phyloP scores from a whole-genome alignment of 441 rosid species.

The Corymbia citriodora region DNA sequence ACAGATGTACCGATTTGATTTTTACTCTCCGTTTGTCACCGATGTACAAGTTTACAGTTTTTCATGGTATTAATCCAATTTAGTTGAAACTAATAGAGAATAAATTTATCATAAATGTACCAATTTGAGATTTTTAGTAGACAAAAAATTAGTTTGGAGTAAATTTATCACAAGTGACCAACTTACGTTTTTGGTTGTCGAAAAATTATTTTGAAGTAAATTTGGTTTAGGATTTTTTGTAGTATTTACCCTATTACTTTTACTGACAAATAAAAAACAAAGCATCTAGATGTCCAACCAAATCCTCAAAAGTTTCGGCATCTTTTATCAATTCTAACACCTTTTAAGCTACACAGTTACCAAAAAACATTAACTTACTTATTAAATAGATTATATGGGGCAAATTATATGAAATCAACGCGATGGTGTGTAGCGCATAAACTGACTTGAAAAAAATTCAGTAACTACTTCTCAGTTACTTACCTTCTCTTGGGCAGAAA shows the following conservation, averaged over 20 bases:
- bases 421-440: neutral
- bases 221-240: fast-evolving
- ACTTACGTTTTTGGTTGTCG: too few relatives aligned
- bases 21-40: fast-evolving
- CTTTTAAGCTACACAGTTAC: neutral
- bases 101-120: too few relatives aligned
- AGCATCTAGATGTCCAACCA: neutral
- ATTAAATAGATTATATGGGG: neutral
- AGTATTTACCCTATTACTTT: neutral
- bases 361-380: neutral
- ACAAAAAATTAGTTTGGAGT: too few relatives aligned
- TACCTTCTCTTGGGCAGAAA: neutral
- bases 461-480: neutral
- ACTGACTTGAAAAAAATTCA: neutral
- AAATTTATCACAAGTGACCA: fast-evolving
- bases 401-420: neutral
- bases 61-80: neutral
- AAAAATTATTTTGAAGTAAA: too few relatives aligned
- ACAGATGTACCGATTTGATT: fast-evolving
- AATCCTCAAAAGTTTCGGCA: too few relatives aligned
- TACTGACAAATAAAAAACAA: neutral
- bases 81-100: too few relatives aligned
- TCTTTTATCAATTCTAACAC: neutral
- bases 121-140: too few relatives aligned
- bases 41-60: too few relatives aligned